phyloP scores from a whole-genome alignment of 768 basidiomycete species.

The Boletus coccyginus region DNA sequence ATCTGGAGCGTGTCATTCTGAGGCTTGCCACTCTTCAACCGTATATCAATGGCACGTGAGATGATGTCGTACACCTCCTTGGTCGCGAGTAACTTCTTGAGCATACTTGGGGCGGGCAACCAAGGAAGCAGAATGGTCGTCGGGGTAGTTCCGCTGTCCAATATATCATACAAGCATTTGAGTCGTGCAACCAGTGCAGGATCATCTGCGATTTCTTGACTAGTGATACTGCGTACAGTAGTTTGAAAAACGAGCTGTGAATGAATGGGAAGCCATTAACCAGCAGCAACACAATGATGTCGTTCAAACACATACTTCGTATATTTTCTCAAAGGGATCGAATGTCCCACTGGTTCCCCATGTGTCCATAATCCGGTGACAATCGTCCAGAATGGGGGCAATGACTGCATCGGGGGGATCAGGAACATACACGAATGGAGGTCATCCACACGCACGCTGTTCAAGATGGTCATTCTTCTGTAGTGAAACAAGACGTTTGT shows the following conservation, averaged over 20 bases:
- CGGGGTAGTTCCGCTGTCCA: slow-evolving; percentile 71
- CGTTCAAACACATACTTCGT: slow-evolving; percentile 46
- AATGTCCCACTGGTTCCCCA: slow-evolving; percentile 66
- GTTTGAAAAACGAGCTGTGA: slow-evolving; percentile 68
- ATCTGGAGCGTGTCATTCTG: slow-evolving; percentile 71
- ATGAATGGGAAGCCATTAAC: background rate
- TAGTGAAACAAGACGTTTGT: slow-evolving; percentile 64
- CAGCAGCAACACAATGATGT: background rate
- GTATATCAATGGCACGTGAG: slow-evolving; percentile 50
- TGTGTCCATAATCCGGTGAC: slow-evolving; percentile 53
- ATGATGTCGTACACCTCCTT: slow-evolving; percentile 76
- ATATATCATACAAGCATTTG: slow-evolving; percentile 60
- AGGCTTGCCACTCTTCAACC: slow-evolving; percentile 54
- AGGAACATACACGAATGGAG: slow-evolving; percentile 4
- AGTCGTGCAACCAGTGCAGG: slow-evolving; percentile 57
- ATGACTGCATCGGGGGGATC: slow-evolving; percentile 48
- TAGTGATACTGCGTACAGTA: slow-evolving; percentile 65
- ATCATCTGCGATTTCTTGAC: slow-evolving; percentile 69
- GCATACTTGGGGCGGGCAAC: slow-evolving; percentile 72
- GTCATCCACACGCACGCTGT: slow-evolving; percentile 45
- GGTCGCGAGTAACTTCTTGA: slow-evolving; percentile 67
- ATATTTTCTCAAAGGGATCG: slow-evolving; percentile 71
- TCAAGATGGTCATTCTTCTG: slow-evolving; percentile 62
- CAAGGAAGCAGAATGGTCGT: slow-evolving; percentile 72
- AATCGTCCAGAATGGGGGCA: slow-evolving; percentile 62